Percentiles rank a stretch among this genome's conserved stretches.
Evolutionary conservation across 1,284 basidiomycete species (phyloP).

Genomic region (Flammula alnicola): DNA sequence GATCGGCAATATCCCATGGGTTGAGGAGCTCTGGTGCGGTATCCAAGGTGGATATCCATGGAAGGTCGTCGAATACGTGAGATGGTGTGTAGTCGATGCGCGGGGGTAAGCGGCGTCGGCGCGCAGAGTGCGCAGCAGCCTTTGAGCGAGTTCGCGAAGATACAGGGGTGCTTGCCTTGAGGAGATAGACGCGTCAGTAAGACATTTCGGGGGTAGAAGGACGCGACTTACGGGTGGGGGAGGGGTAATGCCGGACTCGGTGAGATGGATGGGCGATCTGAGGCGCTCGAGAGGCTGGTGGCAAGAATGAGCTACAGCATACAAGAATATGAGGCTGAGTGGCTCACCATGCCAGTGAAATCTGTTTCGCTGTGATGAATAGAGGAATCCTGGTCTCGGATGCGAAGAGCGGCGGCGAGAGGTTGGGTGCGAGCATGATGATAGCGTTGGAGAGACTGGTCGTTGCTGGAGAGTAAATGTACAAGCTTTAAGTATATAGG

Average conservation of each 20-base stretch:
- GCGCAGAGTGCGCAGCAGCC: constrained; percentile 28
- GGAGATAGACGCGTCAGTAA: constrained; percentile 19
- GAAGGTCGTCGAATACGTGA: constrained; percentile 58
- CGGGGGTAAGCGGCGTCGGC: constrained; percentile 35
- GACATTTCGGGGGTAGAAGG: neutral
- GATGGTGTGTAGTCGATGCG: constrained; percentile 32
- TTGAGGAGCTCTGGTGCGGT: constrained; percentile 39
- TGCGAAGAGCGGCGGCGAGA: too few species aligned
- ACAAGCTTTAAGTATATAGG: too few species aligned
- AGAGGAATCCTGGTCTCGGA: too few species aligned
- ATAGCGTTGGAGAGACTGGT: too few species aligned
- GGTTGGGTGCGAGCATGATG: too few species aligned
- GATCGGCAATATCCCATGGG: constrained; percentile 59
- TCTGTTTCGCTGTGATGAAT: too few species aligned
- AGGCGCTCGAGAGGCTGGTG: constrained; percentile 26
- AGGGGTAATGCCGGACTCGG: constrained; percentile 22
- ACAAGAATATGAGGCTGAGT: too few species aligned
- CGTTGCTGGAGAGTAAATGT: too few species aligned
- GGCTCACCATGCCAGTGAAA: too few species aligned
- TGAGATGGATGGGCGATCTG: constrained; percentile 31
- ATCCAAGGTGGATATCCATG: constrained; percentile 64
- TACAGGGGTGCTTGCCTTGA: constrained; percentile 23
- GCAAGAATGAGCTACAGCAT: too few species aligned
- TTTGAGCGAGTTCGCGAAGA: constrained; percentile 33
- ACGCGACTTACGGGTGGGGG: constrained; percentile 24